These are phyloP conservation scores for Hortaea werneckii DNA, from an alignment of 2,329 filamentous ascomycete species.

Conservation along the genomic window DNA sequence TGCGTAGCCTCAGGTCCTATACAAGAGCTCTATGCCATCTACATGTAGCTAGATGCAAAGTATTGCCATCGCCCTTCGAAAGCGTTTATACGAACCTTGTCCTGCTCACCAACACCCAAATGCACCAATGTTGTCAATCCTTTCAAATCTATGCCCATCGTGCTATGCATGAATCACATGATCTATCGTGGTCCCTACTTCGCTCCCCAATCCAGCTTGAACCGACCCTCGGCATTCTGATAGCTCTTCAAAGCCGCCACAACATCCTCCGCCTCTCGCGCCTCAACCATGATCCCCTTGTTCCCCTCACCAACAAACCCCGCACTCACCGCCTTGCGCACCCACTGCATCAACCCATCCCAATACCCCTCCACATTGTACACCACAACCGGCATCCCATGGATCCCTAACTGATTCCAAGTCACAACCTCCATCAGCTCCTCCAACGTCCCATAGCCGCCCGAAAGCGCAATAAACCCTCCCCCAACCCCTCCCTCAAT, in stretches of 20 bases:
- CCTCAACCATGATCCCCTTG: constrained; percentile 68
- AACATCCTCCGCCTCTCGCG: constrained; percentile 60
- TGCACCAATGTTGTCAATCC: too few species aligned
- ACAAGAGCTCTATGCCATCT: too few species aligned
- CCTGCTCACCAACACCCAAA: too few species aligned
- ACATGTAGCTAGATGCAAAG: too few species aligned
- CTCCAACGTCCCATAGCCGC: constrained; percentile 91
- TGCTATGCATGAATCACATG: background rate
- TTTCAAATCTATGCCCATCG: too few species aligned
- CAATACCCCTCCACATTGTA: constrained; percentile 88
- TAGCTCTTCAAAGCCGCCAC: constrained; percentile 63
- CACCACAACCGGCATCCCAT: constrained; percentile 66
- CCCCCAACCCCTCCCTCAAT: constrained; percentile 69
- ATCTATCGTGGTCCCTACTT: constrained; percentile 25
- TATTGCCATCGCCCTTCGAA: too few species aligned
- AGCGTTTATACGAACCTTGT: too few species aligned
- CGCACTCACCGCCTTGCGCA: constrained; percentile 60
- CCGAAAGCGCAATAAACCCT: constrained; percentile 80
- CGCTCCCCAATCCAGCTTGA: constrained; percentile 72
- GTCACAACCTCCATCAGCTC: constrained; percentile 86
- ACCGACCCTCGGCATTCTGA: constrained; percentile 61
- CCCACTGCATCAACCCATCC: constrained; percentile 76
- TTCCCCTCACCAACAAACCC: constrained; percentile 68
- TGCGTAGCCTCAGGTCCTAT: too few species aligned
- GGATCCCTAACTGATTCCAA: constrained; percentile 93